These are phyloP conservation scores for Yamadazyma tumulicola DNA, from an alignment of 805 yeast genomes.

Conservation along the genomic window DNA sequence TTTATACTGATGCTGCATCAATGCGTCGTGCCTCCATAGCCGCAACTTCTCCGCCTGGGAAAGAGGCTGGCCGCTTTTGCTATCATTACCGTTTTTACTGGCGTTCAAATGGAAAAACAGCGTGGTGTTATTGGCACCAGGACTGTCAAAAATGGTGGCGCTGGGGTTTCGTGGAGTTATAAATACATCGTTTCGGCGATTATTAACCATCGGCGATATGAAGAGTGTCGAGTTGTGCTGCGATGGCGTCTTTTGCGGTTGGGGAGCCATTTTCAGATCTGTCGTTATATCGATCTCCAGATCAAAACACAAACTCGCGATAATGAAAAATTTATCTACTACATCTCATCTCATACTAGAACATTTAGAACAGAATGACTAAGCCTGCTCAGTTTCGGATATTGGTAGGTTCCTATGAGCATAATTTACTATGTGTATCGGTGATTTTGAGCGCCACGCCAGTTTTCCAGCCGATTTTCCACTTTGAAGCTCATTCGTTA, in stretches of 20 bases:
- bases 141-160: conserved; percentile 40
- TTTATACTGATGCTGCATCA: conserved; percentile 84
- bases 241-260: conserved; percentile 34
- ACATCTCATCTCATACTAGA: conserved; percentile 4
- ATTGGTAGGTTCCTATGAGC: conserved; percentile 94
- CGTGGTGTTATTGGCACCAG: conserved; percentile 32
- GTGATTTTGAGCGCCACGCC: conserved; percentile 45
- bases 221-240: conserved; percentile 73
- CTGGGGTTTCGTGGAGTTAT: conserved; percentile 49
- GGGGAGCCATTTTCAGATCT: conserved; percentile 7
- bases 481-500: conserved; percentile 89
- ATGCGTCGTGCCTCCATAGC: conserved; percentile 90
- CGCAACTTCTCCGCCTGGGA: conserved; percentile 84
- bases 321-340: conserved; percentile 1
- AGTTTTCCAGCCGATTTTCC: conserved; percentile 89
- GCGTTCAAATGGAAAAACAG: conserved; percentile 35
- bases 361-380: neutral
- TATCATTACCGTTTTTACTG: conserved; percentile 7
- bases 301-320: conserved; percentile 3
- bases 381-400: conserved; percentile 52
- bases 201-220: conserved; percentile 62
- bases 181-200: conserved; percentile 37
- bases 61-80: conserved; percentile 16
- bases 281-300: neutral
- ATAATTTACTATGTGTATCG: conserved; percentile 78